phyloP scores from a whole-genome alignment of 139 green algal species.

The Chlorella sorokiniana region DNA sequence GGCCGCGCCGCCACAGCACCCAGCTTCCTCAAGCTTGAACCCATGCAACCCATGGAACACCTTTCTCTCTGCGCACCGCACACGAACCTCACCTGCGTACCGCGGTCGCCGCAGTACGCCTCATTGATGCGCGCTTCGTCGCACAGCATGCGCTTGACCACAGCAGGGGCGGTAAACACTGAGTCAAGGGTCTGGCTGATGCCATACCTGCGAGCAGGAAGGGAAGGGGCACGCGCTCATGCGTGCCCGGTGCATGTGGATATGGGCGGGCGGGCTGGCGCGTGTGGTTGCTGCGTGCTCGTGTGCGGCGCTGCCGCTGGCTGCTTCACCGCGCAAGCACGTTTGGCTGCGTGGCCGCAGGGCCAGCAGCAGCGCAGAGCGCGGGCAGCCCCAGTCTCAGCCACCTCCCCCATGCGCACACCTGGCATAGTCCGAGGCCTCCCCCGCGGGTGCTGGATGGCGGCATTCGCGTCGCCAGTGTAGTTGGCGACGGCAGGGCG shows the following conservation, averaged over 20 bases:
- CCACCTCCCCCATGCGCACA: too few relatives aligned
- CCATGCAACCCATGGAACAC: too few relatives aligned
- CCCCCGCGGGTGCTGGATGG: slow-evolving; percentile 42
- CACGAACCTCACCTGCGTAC: background rate
- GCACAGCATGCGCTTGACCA: slow-evolving; percentile 63
- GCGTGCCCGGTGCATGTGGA: too few relatives aligned
- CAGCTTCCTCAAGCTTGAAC: too few relatives aligned
- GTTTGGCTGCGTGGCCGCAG: background rate
- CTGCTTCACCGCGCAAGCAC: background rate
- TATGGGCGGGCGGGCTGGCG: too few relatives aligned
- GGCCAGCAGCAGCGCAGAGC: background rate
- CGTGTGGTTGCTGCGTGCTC: too few relatives aligned
- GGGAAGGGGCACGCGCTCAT: background rate
- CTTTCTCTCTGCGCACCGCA: too few relatives aligned
- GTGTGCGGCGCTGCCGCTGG: too few relatives aligned
- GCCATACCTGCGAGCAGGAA: slow-evolving; percentile 45
- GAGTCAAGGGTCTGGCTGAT: slow-evolving; percentile 77
- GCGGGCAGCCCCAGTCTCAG: background rate
- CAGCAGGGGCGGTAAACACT: slow-evolving; percentile 69
- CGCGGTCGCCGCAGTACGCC: background rate
- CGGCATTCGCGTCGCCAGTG: slow-evolving; percentile 13
- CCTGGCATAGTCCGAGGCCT: slow-evolving; percentile 33
- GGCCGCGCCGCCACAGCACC: too few relatives aligned
- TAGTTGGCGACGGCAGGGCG: slow-evolving; percentile 39
- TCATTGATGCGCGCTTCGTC: background rate